Percentiles rank a stretch among this genome's conserved stretches.
Conservation (phyloP, 2,329 filamentous ascomycete species). For the Ophiostoma angusticollis region DNA sequence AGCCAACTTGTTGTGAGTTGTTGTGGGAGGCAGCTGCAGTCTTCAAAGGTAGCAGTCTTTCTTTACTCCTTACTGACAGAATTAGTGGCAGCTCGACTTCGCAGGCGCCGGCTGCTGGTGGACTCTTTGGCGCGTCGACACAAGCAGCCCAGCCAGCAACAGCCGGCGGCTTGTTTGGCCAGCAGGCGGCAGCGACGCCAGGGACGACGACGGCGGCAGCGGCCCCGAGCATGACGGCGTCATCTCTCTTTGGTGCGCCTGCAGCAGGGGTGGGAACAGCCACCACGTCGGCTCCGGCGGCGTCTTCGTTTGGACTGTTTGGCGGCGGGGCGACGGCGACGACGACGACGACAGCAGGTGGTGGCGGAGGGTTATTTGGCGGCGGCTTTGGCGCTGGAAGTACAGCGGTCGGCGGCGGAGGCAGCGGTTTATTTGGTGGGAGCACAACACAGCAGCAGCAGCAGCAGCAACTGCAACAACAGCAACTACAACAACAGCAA, state of each 20-base stretch:
- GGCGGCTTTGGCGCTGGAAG: conserved; percentile 18
- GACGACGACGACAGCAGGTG: conserved; percentile 16
- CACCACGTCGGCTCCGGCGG: conserved; percentile 1
- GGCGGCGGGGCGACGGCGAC: conserved; percentile 17
- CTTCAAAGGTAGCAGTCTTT: too few species aligned
- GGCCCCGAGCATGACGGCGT: conserved; percentile 1
- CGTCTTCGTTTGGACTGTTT: conserved; percentile 2
- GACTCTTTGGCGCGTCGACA: conserved; percentile 22
- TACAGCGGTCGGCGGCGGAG: conserved; percentile 15
- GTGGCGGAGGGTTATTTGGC: conserved; percentile 8
- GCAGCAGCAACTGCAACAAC: not conserved
- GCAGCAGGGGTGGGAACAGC: too few species aligned
- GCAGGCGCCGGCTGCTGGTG: conserved; percentile 11
- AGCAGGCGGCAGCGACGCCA: not conserved
- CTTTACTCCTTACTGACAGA: not conserved
- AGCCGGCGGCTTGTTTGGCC: not conserved
- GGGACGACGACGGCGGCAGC: conserved; percentile 1
- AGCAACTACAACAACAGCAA: conserved; percentile 5
- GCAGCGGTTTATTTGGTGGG: conserved; percentile 9
- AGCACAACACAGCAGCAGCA: conserved; percentile 1
- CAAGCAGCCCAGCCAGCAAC: conserved; percentile 18
- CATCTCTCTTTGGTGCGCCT: conserved; percentile 7
- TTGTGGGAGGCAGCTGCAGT: too few species aligned
- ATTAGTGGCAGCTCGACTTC: conserved; percentile 12
- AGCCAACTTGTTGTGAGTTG: conserved; percentile 43